phyloP scores from a whole-genome alignment of 805 yeast genomes.

The Yamadazyma endophytica region DNA sequence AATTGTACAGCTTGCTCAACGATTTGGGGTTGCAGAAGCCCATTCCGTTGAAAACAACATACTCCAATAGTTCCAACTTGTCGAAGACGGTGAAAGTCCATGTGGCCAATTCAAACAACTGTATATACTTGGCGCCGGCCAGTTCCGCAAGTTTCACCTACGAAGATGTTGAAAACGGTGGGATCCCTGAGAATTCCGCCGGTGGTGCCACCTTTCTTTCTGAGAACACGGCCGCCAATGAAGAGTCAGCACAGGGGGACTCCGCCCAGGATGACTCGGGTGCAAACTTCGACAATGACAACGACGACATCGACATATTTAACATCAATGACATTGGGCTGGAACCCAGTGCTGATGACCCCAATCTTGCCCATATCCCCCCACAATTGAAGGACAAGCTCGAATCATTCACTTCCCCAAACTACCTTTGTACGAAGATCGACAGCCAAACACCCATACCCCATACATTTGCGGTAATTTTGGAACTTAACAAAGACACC shows the following conservation, averaged over 20 bases:
- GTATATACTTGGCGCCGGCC: constrained; percentile 37
- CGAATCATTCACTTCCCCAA: constrained; percentile 26
- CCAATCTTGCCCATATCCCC: constrained; percentile 6
- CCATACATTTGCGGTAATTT: constrained; percentile 49
- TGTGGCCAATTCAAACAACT: constrained; percentile 37
- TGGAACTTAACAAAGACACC: constrained; percentile 41
- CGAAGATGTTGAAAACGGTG: constrained; percentile 42
- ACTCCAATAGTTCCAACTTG: constrained; percentile 17
- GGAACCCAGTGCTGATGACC: too few species aligned
- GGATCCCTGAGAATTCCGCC: constrained; percentile 12
- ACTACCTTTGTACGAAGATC: constrained; percentile 30
- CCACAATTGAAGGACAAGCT: constrained; percentile 17
- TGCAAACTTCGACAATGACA: constrained; percentile 1
- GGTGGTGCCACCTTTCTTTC: not conserved
- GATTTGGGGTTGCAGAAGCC: constrained; percentile 41
- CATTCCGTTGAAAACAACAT: constrained; percentile 27
- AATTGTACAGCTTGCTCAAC: constrained; percentile 22
- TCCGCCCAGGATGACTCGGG: not conserved
- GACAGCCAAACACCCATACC: constrained; percentile 42
- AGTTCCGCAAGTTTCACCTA: constrained; percentile 36
- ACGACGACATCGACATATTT: too few species aligned
- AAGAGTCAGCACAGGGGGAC: constrained; percentile 1
- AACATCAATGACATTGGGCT: constrained; percentile 1
- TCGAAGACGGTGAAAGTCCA: constrained; percentile 27
- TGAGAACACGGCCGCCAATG: not conserved